Base-by-base conservation (phyloP, 1,284 basidiomycete genomes). In the Agroathelia rolfsii region DNA sequence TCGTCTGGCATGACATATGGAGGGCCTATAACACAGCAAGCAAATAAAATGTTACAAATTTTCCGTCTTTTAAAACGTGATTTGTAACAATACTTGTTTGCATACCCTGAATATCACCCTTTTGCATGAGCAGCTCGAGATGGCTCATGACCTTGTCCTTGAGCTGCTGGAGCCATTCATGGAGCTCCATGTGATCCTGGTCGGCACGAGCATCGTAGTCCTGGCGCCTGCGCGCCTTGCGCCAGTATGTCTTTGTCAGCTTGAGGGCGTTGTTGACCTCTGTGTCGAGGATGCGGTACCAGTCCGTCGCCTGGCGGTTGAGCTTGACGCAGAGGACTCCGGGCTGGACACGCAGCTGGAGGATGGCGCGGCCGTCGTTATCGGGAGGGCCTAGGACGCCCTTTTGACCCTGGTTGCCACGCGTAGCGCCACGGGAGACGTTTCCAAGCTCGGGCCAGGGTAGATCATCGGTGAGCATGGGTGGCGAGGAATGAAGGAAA, bases 81-180 rank as follows among this genome's bases (percentile, higher is more conserved):
- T n/a, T n/a, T 9, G 22, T n/a, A 24, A 9, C 7, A 37, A 37
- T 25, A 32, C 39, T 10, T 24, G n/a, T n/a, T n/a, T n/a, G n/a
- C n/a, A n/a, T n/a, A n/a, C n/a, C n/a, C 47, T 76, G 76, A 23
- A 84, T 84, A 44, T 84, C 81, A 44, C 80, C 80, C 48, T 83
- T 83, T 51, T 84, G 80, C 75, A 84, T 83, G 43, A 85, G 70
- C 2, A 84, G 61, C 49, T 84, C 80, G 28, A 84, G 64, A 53
- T 84, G 80, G 28, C 78, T 79, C 81, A 84, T 84, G 32, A 77
- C 81, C 55, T 84, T 84, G 56, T 84, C 80, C 53, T 84, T 84
- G 43, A 84, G 62, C 52, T 84, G 80, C 48, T 84, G 80, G 1
- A 84, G 59, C 80, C 80, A 84, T 50, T 84, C 80, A 46, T 84